These are phyloP conservation scores for Areca catechu DNA, from an alignment of 176 grass and related monocot genomes.

Conservation along the genomic window DNA sequence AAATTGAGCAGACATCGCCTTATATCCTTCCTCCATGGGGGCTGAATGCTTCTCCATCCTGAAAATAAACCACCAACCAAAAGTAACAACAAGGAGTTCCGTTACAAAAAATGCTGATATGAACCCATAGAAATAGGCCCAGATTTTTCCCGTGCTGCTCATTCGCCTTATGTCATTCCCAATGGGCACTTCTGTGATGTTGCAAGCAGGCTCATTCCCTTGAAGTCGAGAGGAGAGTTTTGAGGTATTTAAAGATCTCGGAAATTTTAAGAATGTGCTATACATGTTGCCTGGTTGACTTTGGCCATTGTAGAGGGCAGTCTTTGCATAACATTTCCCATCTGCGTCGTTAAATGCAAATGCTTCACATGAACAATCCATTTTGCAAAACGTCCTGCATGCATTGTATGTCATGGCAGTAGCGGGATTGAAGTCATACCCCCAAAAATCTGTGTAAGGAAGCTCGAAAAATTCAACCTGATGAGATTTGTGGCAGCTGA, in stretches of 20 bases:
- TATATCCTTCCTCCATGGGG: slow-evolving; percentile 6
- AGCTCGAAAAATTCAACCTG: slow-evolving; percentile 14
- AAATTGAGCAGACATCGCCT: slow-evolving; percentile 13
- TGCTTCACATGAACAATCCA: slow-evolving; percentile 16
- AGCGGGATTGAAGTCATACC: slow-evolving; percentile 19
- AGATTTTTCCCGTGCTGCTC: not conserved
- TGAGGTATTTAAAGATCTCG: not conserved
- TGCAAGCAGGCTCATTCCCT: not conserved
- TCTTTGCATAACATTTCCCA: slow-evolving; percentile 9
- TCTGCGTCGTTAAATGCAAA: not conserved
- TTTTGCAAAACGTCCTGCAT: slow-evolving; percentile 26
- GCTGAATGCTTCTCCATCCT: not conserved
- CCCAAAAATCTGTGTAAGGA: slow-evolving; percentile 31
- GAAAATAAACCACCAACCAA: slow-evolving; percentile 14
- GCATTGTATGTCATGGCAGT: fast-evolving
- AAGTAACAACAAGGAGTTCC: slow-evolving; percentile 5
- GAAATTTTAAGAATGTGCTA: slow-evolving; percentile 13
- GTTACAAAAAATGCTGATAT: slow-evolving; percentile 6
- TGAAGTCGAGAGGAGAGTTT: not conserved
- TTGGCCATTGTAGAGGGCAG: slow-evolving; percentile 14
- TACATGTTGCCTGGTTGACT: not conserved
- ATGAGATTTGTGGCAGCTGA: slow-evolving; percentile 17
- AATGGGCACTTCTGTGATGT: not conserved
- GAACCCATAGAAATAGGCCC: slow-evolving; percentile 23
- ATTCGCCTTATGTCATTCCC: not conserved